Evolutionary conservation across 2,329 filamentous ascomycete species (phyloP).

Genomic region (Cytospora schulzeri): DNA sequence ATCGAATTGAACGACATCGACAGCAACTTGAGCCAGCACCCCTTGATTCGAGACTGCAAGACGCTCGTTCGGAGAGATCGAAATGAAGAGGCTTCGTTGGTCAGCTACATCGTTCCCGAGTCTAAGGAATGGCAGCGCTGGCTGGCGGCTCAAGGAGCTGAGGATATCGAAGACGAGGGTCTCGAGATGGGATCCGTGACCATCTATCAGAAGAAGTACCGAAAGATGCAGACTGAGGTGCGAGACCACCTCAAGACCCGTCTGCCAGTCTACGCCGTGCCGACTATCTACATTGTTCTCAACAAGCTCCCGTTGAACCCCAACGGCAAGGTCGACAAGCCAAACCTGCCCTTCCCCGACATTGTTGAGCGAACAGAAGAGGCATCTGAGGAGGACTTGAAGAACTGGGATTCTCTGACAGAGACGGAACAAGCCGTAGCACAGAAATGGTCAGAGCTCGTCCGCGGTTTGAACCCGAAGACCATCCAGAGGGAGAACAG

Average conservation of each 20-base stretch:
- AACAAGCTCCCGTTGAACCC: slow-evolving; percentile 76
- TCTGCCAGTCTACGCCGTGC: slow-evolving; percentile 74
- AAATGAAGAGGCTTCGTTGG: slow-evolving; percentile 81
- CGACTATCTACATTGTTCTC: slow-evolving; percentile 72
- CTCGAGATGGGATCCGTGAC: slow-evolving; percentile 46
- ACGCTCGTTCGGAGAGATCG: slow-evolving; percentile 83
- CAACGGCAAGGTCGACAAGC: slow-evolving; percentile 79
- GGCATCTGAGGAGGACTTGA: slow-evolving; percentile 45
- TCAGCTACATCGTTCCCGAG: slow-evolving; percentile 90
- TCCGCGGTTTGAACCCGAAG: slow-evolving; percentile 66
- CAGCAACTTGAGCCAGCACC: slow-evolving; percentile 73
- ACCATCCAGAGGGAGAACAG: slow-evolving; percentile 59
- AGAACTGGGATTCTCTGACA: slow-evolving; percentile 46
- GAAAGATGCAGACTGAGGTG: slow-evolving; percentile 51
- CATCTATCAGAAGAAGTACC: slow-evolving; percentile 49
- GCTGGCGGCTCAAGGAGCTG: slow-evolving; percentile 56
- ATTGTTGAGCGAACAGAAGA: slow-evolving; percentile 62
- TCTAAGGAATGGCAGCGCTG: slow-evolving; percentile 72
- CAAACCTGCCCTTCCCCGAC: slow-evolving; percentile 73
- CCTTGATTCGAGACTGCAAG: slow-evolving; percentile 78
- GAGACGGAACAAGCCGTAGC: slow-evolving; percentile 68
- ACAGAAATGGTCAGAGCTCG: slow-evolving; percentile 71
- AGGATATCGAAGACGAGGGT: slow-evolving; percentile 58
- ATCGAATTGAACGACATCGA: slow-evolving; percentile 96
- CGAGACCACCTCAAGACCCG: slow-evolving; percentile 70